Evolutionary conservation across 164 flowering plant genomes (phyloP).

Genomic region (Berberis thunbergii): DNA sequence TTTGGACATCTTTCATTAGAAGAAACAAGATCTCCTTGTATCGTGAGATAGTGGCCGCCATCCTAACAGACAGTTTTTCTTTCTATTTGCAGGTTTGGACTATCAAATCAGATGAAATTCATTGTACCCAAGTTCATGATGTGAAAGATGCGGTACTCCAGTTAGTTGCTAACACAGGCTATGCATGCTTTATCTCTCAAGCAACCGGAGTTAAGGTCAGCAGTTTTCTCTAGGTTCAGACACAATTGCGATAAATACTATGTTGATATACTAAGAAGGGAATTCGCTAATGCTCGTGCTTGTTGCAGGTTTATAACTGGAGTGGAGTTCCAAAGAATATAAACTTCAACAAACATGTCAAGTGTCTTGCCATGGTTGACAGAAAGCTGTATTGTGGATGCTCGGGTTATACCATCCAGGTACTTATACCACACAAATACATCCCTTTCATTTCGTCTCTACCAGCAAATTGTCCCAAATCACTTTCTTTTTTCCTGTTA

Average conservation of each 20-base stretch:
- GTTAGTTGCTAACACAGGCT: constrained; percentile 30
- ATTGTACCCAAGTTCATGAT: constrained; percentile 52
- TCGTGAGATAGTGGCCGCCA: background rate
- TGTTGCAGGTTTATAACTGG: constrained; percentile 51
- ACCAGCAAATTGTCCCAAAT: background rate
- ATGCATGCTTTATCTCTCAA: constrained; percentile 55
- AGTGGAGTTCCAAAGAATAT: constrained; percentile 47
- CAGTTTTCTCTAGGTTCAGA: background rate
- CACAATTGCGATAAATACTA: background rate
- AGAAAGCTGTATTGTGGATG: constrained; percentile 56
- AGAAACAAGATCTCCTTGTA: background rate
- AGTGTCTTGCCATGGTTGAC: constrained; percentile 37
- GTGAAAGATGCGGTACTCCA: constrained; percentile 46
- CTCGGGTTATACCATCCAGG: constrained; percentile 64
- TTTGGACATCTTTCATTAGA: no score
- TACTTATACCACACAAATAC: constrained; percentile 3
- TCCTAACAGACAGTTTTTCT: background rate
- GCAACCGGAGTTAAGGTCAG: constrained; percentile 61
- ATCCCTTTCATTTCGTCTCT: background rate
- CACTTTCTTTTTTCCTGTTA: background rate
- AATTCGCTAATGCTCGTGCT: constrained; percentile 5
- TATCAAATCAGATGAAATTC: constrained; percentile 49
- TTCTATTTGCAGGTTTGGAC: constrained; percentile 51
- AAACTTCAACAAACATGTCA: constrained; percentile 54
- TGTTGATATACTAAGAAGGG: background rate